Percentiles rank a stretch among this genome's conserved stretches.
Evolutionary conservation across 345 rosid species (phyloP).

Genomic region (Bruguiera gymnorhiza): DNA sequence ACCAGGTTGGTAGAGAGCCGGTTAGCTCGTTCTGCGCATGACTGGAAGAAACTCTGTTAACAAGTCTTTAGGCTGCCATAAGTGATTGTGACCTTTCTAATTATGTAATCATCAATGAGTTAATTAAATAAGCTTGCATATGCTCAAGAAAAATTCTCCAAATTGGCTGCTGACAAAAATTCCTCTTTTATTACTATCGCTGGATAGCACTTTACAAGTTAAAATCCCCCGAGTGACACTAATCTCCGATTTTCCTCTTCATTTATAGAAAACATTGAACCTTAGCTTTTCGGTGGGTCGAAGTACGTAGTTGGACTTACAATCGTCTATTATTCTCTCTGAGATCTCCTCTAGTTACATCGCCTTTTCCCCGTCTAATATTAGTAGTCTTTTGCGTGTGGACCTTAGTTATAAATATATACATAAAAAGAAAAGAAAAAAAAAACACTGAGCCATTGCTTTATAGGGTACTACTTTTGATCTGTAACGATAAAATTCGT

Average conservation of each 20-base stretch:
- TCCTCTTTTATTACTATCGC: background rate
- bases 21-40: background rate
- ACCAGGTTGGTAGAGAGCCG: background rate
- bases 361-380: background rate
- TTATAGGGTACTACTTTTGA: background rate
- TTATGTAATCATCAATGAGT: background rate
- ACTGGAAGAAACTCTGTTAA: background rate
- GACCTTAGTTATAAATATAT: background rate
- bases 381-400: background rate
- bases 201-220: too few species aligned
- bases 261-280: background rate
- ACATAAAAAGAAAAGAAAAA: background rate
- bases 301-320: constrained; percentile 11
- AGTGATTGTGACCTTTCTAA: background rate
- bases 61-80: background rate
- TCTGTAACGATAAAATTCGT: background rate
- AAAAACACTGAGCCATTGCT: background rate
- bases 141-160: background rate
- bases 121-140: background rate
- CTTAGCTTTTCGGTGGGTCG: constrained; percentile 18
- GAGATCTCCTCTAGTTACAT: background rate
- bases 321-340: background rate
- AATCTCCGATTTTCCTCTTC: constrained; percentile 4
- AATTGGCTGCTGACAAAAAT: background rate
- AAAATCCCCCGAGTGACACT: background rate